Base-by-base conservation (phyloP, 257 asterid species). In the Nicotiana tomentosiformis region DNA sequence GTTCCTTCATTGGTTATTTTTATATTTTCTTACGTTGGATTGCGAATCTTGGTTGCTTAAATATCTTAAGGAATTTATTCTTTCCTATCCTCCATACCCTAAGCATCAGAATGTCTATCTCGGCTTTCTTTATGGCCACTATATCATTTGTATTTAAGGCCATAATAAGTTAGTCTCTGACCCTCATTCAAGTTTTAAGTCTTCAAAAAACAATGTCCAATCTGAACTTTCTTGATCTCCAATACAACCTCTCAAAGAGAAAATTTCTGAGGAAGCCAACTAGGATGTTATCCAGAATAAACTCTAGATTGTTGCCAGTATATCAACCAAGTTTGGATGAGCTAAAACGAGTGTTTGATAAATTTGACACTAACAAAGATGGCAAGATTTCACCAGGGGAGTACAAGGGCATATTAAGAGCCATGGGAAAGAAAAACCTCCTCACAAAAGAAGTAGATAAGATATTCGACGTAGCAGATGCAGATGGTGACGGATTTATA, bases 371-470 rank as follows among this genome's bases (percentile, higher is more conserved):
- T 78, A 90, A 96, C 83, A 90, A 89, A 77, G 98, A 94, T 35
- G 97, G 97, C 5, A 94, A 93, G 80, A 93, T 96, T 83, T 96
- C 99, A 0, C 95, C 94, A 0, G 93, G 90, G 7, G 99, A 96
- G 83, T 96, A 96, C 88, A 92, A 91, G 87, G 89, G 91, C 20
- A 88, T 93, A 80, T 58, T 92, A 60, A 91, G 79, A 88, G 97
- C 97, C 39, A 16, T 90, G 17, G 98, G 97, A 35, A 90, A 86
- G 74, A 88, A 84, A 65, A 85, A 70, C 83, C 86, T 86, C 20
- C 49, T 93, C 5, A 67, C 88, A 1, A 83, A 68, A 68, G 97
- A 94, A 88, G 97, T 96, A 82, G 85, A 90, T 77, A 88, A 89
- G 87, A 92, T 96, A 86, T 96, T 96, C 9, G 97, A 91, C 82